phyloP scores from a whole-genome alignment of 345 rosid species.

The Cardiospermum halicacabum region DNA sequence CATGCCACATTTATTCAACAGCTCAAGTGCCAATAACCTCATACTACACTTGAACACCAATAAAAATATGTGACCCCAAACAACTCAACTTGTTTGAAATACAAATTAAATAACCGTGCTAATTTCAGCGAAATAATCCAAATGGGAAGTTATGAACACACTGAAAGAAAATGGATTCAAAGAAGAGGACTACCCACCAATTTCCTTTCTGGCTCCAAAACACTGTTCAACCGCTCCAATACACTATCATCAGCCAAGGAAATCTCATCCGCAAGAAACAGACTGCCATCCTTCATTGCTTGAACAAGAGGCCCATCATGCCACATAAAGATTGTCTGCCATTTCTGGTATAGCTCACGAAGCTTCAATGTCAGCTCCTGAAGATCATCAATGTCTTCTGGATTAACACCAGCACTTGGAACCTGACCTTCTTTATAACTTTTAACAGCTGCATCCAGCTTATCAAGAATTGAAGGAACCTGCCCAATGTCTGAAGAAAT shows the following conservation, averaged over 20 bases:
- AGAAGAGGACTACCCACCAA: constrained; percentile 42
- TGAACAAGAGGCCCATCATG: constrained; percentile 97
- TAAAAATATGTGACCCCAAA: neutral
- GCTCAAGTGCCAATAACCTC: neutral
- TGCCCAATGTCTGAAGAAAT: constrained; percentile 58
- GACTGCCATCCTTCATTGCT: constrained; percentile 84
- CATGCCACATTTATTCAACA: no score
- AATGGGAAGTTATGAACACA: neutral
- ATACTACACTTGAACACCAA: neutral
- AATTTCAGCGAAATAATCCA: neutral
- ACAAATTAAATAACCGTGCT: neutral
- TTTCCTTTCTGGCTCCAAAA: constrained; percentile 85
- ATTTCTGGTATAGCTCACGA: constrained; percentile 51
- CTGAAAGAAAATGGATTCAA: neutral
- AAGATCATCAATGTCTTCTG: constrained; percentile 42
- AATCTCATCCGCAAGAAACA: constrained; percentile 91
- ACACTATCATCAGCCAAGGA: constrained; percentile 99
- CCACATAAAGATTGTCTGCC: constrained; percentile 88
- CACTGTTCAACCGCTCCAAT: constrained; percentile 87
- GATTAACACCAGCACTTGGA: constrained; percentile 27
- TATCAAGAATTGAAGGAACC: constrained; percentile 52
- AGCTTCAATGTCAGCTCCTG: constrained; percentile 53
- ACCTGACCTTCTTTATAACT: constrained; percentile 42
- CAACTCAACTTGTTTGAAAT: neutral
- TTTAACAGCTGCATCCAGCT: constrained; percentile 31